Base-by-base conservation (phyloP, 176 grass and related monocot genomes). In the Saccharum officinarum region DNA sequence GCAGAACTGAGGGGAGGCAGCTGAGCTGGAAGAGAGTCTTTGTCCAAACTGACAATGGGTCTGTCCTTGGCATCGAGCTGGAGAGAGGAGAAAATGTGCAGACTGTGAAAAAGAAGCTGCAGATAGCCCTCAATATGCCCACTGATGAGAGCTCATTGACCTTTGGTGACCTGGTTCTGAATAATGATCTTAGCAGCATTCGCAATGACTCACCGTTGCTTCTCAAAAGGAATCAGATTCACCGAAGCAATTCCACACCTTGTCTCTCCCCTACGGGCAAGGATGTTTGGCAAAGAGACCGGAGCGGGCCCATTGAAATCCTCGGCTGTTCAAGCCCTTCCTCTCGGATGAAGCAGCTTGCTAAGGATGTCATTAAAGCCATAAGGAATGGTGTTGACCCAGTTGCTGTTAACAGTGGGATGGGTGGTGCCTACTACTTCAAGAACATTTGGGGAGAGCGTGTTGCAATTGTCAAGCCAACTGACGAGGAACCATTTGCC, bases 391-490 rank as follows among this genome's bases (percentile, higher is more conserved):
- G 80, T 40, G 86, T 98, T 59, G 90, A 98, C 20, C 97, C 93
- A 26, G 89, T 94, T 81, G 78, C 90, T 38, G 89, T 96, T 82
- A 87, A 87, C 67, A 84, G 93, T 89, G 93, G 93, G 60, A 92
- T 98, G 85, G 93, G 97, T 44, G 97, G 97, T 73, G 97, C 93
- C 4, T 98, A 95, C 87, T 98, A 98, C 74, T 95, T 98, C 67
- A 90, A 90, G 75, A 94, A 96, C 69, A 54, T 73, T 38, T 67
- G 49, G 14, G 97, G 97, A 33, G 93, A 98, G 33, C 87, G 84
- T 83, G 88, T 98, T 80, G 97, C 91, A n/a, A 98, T 98, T 65
- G 91, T 92, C 33, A 98, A 98, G 81, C 97, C 97, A 64, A 98
- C 97, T 10, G 97, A 98, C 40, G 97, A 98, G 85, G 97, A 98